A percentile compares a stretch with the other conserved stretches of the same genome.
phyloP scores from a whole-genome alignment of 208 protist species.

The Entamoeba dispar region DNA sequence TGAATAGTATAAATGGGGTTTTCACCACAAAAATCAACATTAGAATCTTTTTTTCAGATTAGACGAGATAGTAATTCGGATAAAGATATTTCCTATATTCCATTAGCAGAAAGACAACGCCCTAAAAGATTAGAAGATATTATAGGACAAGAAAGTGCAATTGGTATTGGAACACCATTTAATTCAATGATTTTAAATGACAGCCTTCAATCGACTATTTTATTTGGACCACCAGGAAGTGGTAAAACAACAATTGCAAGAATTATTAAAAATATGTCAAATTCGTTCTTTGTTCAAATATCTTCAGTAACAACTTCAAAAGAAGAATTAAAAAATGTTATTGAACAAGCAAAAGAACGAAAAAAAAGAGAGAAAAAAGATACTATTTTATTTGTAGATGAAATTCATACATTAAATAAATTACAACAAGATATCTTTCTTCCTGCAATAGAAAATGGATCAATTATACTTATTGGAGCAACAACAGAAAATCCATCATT shows the following conservation, averaged over 20 bases:
- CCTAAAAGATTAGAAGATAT: background rate
- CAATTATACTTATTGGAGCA: slow-evolving; percentile 39
- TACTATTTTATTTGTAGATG: slow-evolving; percentile 41
- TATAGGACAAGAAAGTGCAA: background rate
- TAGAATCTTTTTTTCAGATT: too few species aligned
- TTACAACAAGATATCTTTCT: slow-evolving; percentile 37
- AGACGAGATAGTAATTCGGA: too few species aligned
- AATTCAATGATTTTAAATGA: background rate
- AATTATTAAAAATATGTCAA: slow-evolving; percentile 12
- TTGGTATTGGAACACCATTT: background rate
- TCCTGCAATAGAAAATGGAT: slow-evolving; percentile 31
- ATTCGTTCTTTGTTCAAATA: slow-evolving; percentile 13
- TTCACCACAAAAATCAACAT: too few species aligned
- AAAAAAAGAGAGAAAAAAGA: background rate
- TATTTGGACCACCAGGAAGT: slow-evolving; percentile 38
- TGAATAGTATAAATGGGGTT: too few species aligned
- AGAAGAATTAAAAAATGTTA: slow-evolving; percentile 11
- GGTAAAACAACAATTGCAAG: slow-evolving; percentile 40
- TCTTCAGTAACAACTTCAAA: slow-evolving; percentile 8
- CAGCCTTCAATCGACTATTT: slow-evolving; percentile 13
- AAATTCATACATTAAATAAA: slow-evolving; percentile 39
- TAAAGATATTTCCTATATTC: background rate
- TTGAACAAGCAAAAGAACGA: background rate
- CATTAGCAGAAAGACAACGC: background rate
- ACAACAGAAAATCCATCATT: slow-evolving; percentile 42